A percentile compares a stretch with the other conserved stretches of the same genome.
Conservation (phyloP, 1,139 yeast species). For the Saccharomycopsis hybrid region DNA sequence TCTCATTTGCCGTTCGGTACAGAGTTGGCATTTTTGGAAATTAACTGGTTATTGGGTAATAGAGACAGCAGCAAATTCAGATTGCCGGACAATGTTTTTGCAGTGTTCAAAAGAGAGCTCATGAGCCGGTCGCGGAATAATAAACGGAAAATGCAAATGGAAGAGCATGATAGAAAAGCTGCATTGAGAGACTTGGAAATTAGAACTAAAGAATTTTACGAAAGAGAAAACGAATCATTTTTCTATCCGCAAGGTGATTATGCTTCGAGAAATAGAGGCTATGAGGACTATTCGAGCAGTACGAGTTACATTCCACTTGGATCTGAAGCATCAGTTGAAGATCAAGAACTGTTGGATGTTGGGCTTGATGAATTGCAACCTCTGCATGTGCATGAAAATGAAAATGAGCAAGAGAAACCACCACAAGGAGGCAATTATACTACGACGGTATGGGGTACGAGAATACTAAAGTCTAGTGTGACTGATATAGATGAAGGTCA, state of each 20-base stretch:
- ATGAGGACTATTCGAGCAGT: slow-evolving; percentile 26
- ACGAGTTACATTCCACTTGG: slow-evolving; percentile 28
- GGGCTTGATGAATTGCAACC: slow-evolving; percentile 1
- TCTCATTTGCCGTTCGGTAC: slow-evolving; percentile 83
- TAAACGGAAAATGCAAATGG: slow-evolving; percentile 45
- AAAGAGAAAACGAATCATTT: slow-evolving; percentile 44
- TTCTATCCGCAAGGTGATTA: slow-evolving; percentile 23
- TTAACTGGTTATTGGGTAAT: slow-evolving; percentile 59
- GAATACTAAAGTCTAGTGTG: slow-evolving; percentile 35
- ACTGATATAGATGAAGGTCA: slow-evolving; percentile 25
- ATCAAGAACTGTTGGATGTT: slow-evolving; percentile 4
- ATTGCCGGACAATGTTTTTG: slow-evolving; percentile 47
- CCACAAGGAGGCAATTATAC: slow-evolving; percentile 6
- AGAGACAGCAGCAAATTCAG: slow-evolving; percentile 21
- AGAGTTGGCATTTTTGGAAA: slow-evolving; percentile 74
- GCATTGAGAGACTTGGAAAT: slow-evolving; percentile 61
- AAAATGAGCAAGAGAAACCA: slow-evolving; percentile 15
- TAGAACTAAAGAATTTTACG: slow-evolving; percentile 49
- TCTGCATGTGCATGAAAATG: neutral
- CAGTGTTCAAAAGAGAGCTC: slow-evolving; percentile 52
- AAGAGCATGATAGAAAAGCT: slow-evolving; percentile 51
- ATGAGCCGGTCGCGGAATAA: slow-evolving; percentile 42
- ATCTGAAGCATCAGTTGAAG: slow-evolving; percentile 30
- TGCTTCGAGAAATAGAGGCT: neutral
- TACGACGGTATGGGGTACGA: slow-evolving; percentile 60